These are phyloP conservation scores for Fusarium virguliforme DNA, from an alignment of 2,329 filamentous ascomycete genomes.

Conservation along the genomic window DNA sequence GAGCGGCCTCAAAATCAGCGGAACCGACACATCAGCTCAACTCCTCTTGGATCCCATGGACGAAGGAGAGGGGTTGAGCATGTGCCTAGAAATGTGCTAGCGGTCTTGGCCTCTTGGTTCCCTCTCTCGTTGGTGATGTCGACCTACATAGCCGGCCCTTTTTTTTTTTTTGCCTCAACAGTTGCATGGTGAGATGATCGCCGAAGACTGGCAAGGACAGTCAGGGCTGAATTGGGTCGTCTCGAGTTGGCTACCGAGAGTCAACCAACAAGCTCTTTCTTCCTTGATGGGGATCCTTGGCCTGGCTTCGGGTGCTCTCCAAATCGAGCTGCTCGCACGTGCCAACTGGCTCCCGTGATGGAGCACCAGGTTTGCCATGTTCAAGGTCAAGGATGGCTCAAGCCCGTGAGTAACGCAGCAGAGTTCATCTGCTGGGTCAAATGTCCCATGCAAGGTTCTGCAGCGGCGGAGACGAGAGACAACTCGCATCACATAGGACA, in stretches of 20 bases:
- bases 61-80: conserved; percentile 29
- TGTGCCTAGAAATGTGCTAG: conserved; percentile 25
- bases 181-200: conserved; percentile 18
- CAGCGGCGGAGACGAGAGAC: conserved; percentile 5
- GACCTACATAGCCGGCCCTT: conserved; percentile 9
- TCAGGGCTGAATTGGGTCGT: conserved; percentile 21
- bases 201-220: conserved; percentile 25
- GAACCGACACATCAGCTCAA: conserved; percentile 33
- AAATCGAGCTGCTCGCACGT: conserved; percentile 48
- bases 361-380: conserved; percentile 18
- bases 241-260: conserved; percentile 34
- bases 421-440: conserved; percentile 9
- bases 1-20: conserved; percentile 34
- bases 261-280: conserved; percentile 25
- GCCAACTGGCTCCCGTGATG: conserved; percentile 38
- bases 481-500: conserved; percentile 9
- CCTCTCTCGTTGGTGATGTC: conserved; percentile 16
- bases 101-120: conserved; percentile 22
- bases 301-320: conserved; percentile 17
- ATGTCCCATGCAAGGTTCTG: background rate
- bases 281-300: conserved; percentile 12
- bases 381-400: conserved; percentile 25
- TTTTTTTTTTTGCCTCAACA: background rate
- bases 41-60: background rate
- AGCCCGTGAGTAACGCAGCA: background rate